Evolutionary conservation across 2,329 filamentous ascomycete species (phyloP), one percentile per base, ranked within the genome.

Genomic region (Fusarium verrucosum): DNA sequence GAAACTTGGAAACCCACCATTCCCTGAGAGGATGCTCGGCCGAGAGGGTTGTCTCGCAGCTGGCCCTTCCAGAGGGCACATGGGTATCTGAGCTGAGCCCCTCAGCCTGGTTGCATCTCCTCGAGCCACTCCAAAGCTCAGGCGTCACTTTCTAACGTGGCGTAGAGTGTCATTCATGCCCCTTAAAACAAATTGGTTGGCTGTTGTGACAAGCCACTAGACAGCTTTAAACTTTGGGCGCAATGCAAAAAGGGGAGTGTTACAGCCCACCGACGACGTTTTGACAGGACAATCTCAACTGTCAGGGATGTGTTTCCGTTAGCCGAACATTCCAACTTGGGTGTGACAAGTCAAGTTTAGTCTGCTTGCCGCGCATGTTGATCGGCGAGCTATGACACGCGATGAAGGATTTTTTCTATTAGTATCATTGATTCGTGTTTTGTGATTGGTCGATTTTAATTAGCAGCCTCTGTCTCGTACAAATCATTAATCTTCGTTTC

Each of bases 11-110:
- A 60, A 50, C 46, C 46, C 51, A 55, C 67, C 65, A 66, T 66
- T 42, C 62, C 65, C 22, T 62, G 58, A 59, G 54, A 46, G 40
- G 53, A 50, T 61, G 36, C 41, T 47, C 22, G 65, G 54, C 66
- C 52, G 66, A 66, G 44, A 67, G 64, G 63, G 63, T n/a, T 67
- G 63, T 66, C 47, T 62, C 52, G 45, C 58, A 55, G 37, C 62
- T 41, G 46, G 56, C 32, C 46, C 33, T 64, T 47, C 36, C 44
- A 43, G 36, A 47, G 36, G 22, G 28, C 58, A 43, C 44, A 58
- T 56, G 58, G 36, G 45, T 37, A 42, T 23, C 23, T 55, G 43
- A 61, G 38, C 35, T 42, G 35, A 61, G 49, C 49, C 41, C 58
- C n/a, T 47, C 36, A 55, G 49, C 20, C 37, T 20, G 37, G 28